Conservation (phyloP, 306 rosid genomes). For the Cucurbita maxima region DNA sequence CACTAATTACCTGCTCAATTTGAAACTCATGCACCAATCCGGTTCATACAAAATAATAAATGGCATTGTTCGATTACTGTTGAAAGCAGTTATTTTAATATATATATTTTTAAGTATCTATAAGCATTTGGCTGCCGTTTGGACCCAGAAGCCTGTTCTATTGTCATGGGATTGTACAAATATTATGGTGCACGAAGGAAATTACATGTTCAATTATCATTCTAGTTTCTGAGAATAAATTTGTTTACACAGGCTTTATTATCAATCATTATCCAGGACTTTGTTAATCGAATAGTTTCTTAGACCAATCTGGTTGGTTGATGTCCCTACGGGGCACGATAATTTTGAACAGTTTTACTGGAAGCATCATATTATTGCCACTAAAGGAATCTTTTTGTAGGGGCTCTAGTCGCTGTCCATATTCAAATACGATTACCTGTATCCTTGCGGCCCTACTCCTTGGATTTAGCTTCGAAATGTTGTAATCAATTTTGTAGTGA, state of each 20-base stretch:
- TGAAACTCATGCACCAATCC: not conserved
- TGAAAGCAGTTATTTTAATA: too few species aligned
- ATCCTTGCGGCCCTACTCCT: not conserved
- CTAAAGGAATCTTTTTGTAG: not conserved
- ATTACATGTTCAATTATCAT: not conserved
- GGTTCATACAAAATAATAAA: not conserved
- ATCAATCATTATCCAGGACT: not conserved
- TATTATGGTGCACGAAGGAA: not conserved
- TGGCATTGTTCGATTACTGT: not conserved
- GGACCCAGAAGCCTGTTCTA: too few species aligned
- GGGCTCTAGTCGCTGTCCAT: not conserved
- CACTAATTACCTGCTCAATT: not conserved
- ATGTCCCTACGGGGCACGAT: not conserved
- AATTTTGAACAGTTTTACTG: not conserved
- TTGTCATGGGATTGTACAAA: not conserved
- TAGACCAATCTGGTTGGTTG: not conserved
- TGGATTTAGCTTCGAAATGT: not conserved
- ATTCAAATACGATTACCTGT: not conserved
- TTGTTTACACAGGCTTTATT: not conserved
- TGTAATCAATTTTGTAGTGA: constrained; percentile 1
- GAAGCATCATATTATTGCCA: not conserved
- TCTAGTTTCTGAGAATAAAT: not conserved
- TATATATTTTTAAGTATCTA: too few species aligned
- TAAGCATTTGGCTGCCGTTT: too few species aligned
- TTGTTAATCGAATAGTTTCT: not conserved